These are phyloP conservation scores for Linum tenue DNA, from an alignment of 345 rosid species.

Conservation along the genomic window DNA sequence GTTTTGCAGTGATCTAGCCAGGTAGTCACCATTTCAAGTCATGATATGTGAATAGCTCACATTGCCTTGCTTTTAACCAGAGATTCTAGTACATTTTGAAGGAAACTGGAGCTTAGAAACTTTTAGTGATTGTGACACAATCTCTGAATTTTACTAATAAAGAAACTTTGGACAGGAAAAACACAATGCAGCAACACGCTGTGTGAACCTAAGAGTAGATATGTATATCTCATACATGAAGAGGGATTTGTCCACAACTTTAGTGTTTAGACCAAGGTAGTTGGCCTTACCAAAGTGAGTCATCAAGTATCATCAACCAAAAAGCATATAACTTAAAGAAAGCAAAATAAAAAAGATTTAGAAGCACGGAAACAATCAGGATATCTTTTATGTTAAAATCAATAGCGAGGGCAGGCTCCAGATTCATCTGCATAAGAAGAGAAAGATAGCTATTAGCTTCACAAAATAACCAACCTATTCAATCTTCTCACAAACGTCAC, in stretches of 20 bases:
- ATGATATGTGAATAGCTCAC: too few species aligned
- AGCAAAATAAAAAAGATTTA: background rate
- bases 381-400: conserved; percentile 80
- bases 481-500: background rate
- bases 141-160: too few species aligned
- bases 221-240: background rate
- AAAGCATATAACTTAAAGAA: background rate
- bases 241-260: background rate
- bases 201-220: background rate
- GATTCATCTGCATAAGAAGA: conserved; percentile 50
- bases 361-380: conserved; percentile 29
- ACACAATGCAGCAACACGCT: too few species aligned
- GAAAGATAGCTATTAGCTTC: background rate
- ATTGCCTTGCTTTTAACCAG: too few species aligned
- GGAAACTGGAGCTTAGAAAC: too few species aligned
- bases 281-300: too few species aligned
- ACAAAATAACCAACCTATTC: conserved; percentile 12
- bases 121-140: too few species aligned
- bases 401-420: conserved; percentile 75
- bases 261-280: too few species aligned
- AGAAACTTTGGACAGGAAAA: too few species aligned
- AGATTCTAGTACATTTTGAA: too few species aligned
- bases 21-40: too few species aligned
- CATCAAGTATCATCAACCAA: background rate
- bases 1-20: too few species aligned